These are phyloP conservation scores for Oryza nivara DNA, from an alignment of 176 grass and related monocot genomes.

Conservation along the genomic window DNA sequence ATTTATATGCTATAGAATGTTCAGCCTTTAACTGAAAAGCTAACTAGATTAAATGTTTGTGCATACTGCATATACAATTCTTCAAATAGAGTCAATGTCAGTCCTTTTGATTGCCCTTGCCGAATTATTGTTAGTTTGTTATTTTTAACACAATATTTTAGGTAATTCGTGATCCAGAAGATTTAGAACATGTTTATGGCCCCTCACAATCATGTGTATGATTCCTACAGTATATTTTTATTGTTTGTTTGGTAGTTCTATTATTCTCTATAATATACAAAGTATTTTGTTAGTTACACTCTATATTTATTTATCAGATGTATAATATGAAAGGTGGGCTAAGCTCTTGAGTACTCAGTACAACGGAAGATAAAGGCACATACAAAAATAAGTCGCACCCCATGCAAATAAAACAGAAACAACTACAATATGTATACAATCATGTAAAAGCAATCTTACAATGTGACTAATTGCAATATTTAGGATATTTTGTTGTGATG, in stretches of 20 bases:
- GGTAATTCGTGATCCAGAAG: not conserved
- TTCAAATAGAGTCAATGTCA: not conserved
- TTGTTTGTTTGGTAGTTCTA: not conserved
- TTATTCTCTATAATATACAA: not conserved
- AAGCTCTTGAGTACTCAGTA: not conserved
- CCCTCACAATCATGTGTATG: not conserved
- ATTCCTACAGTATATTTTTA: not conserved
- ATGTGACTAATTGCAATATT: not conserved
- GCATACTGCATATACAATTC: slow-evolving; percentile 8
- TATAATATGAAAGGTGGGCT: not conserved
- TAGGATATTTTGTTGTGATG: slow-evolving; percentile 1
- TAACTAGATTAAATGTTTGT: not conserved
- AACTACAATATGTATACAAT: not conserved
- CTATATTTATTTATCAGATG: not conserved
- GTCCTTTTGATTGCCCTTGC: not conserved
- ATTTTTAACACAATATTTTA: not conserved
- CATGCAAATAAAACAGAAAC: not conserved
- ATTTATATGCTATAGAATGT: not conserved
- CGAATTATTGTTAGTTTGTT: not conserved
- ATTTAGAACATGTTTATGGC: not conserved
- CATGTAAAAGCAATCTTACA: not conserved
- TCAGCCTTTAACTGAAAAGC: slow-evolving; percentile 5
- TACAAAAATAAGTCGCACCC: not conserved
- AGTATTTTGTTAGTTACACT: not conserved
- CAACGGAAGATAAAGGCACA: not conserved